Base-by-base conservation (phyloP, 805 yeast species). In the Saturnispora sekii region DNA sequence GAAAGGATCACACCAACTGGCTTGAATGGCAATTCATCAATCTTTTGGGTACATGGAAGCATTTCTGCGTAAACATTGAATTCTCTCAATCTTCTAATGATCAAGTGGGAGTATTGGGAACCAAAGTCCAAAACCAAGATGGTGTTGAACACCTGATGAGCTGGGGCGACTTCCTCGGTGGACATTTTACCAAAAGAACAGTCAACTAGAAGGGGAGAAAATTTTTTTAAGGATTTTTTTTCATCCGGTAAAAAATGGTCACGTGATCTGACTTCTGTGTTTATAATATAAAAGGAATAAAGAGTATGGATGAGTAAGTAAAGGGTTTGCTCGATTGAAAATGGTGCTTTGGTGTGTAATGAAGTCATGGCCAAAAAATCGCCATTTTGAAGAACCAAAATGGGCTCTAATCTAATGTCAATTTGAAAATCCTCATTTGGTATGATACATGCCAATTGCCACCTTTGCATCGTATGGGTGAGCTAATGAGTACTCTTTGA, bases 41-140 rank as follows among this genome's bases (percentile, higher is more conserved):
- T 90, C 73, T 93, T 93, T 70, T 94, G 98, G 44, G 98, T 93
- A 70, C 98, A 93, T 55, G 98, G 98, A 53, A 93, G 77, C 98
- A 93, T 93, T 71, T 93, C 98, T 54, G 98, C 97, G 67, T 93
- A 93, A 54, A 93, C 90, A 66, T 93, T 88, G 74, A 89, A 85
- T 67, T 93, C 98, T 75, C 98, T 86, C 57, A 93, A 76, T 70
- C 98, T 85, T 70, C 98, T 84, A 50, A 97, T 89, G 65, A 93
- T 88, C 64, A 93, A 70, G 62, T 93, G 98, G 47, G 96, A 86
- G 72, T 93, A 93, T 72, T 93, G 98, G 50, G 98, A 93, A 51
- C 98, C 98, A 62, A 93, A 93, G 66, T 93, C 98, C 63, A 93
- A 77, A 64, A 93, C 97, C 70, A 93, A 75, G 55, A 93, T 88